Conservation (phyloP, 768 basidiomycete genomes). For the Phylloporus rhodoxanthus region DNA sequence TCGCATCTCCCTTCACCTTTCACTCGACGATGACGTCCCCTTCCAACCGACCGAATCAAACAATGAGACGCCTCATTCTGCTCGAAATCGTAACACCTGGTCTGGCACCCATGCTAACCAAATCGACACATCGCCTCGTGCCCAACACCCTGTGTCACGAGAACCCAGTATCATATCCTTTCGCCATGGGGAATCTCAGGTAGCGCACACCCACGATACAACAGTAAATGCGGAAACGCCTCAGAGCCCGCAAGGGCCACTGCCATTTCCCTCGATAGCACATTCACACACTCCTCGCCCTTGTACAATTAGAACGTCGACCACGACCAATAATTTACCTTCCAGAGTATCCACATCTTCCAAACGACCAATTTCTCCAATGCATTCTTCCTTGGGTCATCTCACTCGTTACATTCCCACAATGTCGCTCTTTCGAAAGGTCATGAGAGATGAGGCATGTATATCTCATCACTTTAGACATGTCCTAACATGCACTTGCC, state of each 20-base stretch:
- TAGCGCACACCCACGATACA: background rate
- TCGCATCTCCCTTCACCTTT: constrained; percentile 47
- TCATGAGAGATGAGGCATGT: constrained; percentile 66
- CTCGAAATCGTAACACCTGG: constrained; percentile 39
- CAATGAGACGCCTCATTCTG: constrained; percentile 2
- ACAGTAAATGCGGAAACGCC: background rate
- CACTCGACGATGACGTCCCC: constrained; percentile 35
- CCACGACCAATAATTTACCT: constrained; percentile 4
- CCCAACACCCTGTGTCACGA: constrained; percentile 3
- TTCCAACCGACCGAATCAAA: constrained; percentile 14
- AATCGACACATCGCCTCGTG: background rate
- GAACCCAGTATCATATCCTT: constrained; percentile 5
- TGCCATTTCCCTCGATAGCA: constrained; percentile 4
- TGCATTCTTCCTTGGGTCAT: constrained; percentile 35
- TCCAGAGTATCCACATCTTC: constrained; percentile 8
- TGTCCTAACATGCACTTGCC: background rate
- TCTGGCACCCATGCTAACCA: constrained; percentile 41
- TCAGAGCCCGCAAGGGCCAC: background rate
- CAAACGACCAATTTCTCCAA: constrained; percentile 16
- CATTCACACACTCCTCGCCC: constrained; percentile 7
- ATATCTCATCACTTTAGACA: constrained; percentile 3
- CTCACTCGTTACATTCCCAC: constrained; percentile 46
- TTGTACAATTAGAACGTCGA: constrained; percentile 14
- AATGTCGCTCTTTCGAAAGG: constrained; percentile 48
- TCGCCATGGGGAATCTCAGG: background rate